Evolutionary conservation across 768 basidiomycete species (phyloP).

Genomic region (Amanita fuliginea): DNA sequence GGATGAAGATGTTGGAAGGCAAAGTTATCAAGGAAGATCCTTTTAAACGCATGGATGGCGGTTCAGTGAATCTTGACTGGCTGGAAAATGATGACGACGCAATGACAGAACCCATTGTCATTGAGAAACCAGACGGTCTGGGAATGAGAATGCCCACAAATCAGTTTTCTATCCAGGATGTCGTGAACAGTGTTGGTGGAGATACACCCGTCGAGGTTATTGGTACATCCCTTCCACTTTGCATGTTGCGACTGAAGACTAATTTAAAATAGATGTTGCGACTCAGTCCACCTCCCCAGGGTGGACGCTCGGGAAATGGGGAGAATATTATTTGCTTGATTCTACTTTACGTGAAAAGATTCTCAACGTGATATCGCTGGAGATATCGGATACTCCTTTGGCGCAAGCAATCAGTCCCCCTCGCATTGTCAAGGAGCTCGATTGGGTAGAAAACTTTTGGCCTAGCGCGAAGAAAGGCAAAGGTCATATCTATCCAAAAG

Average conservation of each 20-base stretch:
- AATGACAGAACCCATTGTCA: conserved; percentile 74
- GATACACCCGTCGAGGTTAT: conserved; percentile 85
- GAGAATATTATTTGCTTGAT: conserved; percentile 69
- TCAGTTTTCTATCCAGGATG: conserved; percentile 67
- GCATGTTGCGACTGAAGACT: conserved; percentile 1
- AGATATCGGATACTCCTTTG: conserved; percentile 80
- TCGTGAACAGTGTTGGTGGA: conserved; percentile 70
- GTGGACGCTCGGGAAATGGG: conserved; percentile 91
- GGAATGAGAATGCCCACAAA: conserved; percentile 83
- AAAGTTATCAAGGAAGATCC: conserved; percentile 51
- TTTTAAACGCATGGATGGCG: conserved; percentile 60
- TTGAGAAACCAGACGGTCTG: conserved; percentile 67
- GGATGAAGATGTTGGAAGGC: conserved; percentile 57
- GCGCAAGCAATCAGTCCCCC: conserved; percentile 77
- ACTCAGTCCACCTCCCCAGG: conserved; percentile 77
- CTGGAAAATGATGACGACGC: conserved; percentile 59
- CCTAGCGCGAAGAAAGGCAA: conserved; percentile 65
- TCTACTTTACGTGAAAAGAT: conserved; percentile 70
- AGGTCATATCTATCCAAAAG: conserved; percentile 77
- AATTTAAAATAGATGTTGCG: conserved; percentile 54
- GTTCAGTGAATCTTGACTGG: conserved; percentile 65
- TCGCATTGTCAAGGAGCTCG: conserved; percentile 73
- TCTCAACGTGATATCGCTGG: conserved; percentile 90
- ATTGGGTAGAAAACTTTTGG: conserved; percentile 98
- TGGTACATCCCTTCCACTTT: conserved; percentile 33